Percentiles rank a stretch among this genome's conserved stretches.
Conservation (phyloP, 73 alveolate genomes). For the Stentor roeselii region DNA sequence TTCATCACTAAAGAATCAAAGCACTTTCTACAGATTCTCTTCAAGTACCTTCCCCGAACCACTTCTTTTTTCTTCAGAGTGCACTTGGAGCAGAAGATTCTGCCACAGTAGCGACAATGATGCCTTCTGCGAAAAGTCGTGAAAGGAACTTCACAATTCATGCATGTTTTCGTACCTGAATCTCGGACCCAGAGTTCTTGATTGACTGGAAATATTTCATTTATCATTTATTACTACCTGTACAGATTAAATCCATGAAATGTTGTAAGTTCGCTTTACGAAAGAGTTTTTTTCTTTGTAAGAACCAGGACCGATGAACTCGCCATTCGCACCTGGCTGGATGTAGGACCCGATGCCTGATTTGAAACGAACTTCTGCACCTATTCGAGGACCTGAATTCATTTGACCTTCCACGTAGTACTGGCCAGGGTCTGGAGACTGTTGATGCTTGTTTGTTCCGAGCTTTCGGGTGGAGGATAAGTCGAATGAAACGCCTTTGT, state of each 20-base stretch:
- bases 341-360: background rate
- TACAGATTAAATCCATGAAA: conserved; percentile 4
- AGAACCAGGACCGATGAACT: conserved; percentile 1
- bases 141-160: conserved; percentile 6
- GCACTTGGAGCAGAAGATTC: background rate
- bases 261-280: conserved; percentile 8
- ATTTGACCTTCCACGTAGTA: background rate
- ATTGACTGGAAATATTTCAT: background rate
- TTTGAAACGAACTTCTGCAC: background rate
- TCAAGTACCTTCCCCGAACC: background rate
- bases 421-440: conserved; percentile 15
- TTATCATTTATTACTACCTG: too few species aligned
- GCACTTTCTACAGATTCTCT: background rate
- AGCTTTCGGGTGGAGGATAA: background rate
- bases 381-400: background rate
- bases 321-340: background rate
- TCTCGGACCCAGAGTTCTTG: conserved; percentile 20
- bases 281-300: background rate
- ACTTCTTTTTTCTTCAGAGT: background rate
- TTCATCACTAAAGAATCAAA: background rate
- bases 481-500: conserved; percentile 8
- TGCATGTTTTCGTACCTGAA: background rate
- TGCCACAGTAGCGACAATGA: conserved; percentile 12
- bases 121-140: conserved; percentile 10
- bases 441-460: background rate